phyloP scores from a whole-genome alignment of 176 grass and related monocot genomes.

The Poa pratensis region DNA sequence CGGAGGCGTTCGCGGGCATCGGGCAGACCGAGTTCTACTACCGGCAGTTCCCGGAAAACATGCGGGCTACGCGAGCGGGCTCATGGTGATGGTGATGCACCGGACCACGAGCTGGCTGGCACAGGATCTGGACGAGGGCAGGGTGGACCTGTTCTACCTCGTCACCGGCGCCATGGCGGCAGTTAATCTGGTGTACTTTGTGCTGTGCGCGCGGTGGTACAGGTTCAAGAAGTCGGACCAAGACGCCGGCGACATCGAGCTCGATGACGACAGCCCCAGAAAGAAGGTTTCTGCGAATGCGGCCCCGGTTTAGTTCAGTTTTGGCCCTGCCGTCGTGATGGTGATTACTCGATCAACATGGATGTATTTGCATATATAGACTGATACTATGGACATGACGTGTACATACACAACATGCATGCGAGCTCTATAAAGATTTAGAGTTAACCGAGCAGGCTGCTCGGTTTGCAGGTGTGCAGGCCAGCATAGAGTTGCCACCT shows the following conservation, averaged over 20 bases:
- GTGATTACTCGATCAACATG: too few species aligned
- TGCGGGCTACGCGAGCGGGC: neutral
- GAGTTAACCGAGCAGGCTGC: too few species aligned
- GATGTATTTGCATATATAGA: too few species aligned
- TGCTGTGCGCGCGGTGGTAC: neutral
- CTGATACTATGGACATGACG: too few species aligned
- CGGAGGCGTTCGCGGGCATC: neutral
- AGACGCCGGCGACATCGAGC: neutral
- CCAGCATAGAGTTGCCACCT: too few species aligned
- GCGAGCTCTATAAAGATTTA: too few species aligned
- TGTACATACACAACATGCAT: too few species aligned
- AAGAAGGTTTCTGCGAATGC: neutral
- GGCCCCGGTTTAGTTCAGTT: neutral
- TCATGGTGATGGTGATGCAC: neutral
- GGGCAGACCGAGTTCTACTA: too few species aligned
- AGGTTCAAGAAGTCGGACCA: neutral
- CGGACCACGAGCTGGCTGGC: neutral
- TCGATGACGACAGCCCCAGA: neutral
- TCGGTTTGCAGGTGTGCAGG: too few species aligned
- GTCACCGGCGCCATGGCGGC: neutral
- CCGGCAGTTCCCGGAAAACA: too few species aligned
- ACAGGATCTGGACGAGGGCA: neutral
- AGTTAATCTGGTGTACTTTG: neutral
- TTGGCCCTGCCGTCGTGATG: too few species aligned
- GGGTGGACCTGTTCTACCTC: neutral